Percentiles rank a stretch among this genome's conserved stretches.
Conservation (phyloP, 2,329 filamentous ascomycete species). For the Pyrenochaeta sp. region DNA sequence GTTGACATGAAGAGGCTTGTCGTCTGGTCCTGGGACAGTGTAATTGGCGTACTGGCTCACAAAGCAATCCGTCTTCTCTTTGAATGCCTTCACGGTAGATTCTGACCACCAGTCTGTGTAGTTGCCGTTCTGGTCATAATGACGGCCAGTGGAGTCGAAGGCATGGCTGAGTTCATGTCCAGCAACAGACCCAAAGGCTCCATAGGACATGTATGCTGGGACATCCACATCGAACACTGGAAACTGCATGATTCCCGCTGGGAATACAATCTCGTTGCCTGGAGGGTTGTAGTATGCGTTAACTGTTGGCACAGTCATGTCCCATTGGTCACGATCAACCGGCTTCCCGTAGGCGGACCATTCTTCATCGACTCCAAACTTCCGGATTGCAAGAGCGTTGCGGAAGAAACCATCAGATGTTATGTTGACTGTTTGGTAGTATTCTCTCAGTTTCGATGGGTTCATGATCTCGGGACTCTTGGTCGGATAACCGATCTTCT, state of each 20-base stretch:
- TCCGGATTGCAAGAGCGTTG: slow-evolving; percentile 63
- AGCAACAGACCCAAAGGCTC: slow-evolving; percentile 71
- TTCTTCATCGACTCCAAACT: slow-evolving; percentile 56
- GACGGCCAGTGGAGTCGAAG: slow-evolving; percentile 71
- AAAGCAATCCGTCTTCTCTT: slow-evolving; percentile 69
- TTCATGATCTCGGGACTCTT: slow-evolving; percentile 68
- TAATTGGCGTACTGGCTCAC: slow-evolving; percentile 71
- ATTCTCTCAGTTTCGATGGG: slow-evolving; percentile 61
- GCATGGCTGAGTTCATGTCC: slow-evolving; percentile 75
- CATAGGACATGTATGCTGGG: slow-evolving; percentile 71
- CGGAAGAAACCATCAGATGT: slow-evolving; percentile 62
- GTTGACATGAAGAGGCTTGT: slow-evolving; percentile 66
- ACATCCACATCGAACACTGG: slow-evolving; percentile 70
- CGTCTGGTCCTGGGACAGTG: slow-evolving; percentile 64
- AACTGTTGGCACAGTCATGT: slow-evolving; percentile 63
- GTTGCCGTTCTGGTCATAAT: slow-evolving; percentile 71
- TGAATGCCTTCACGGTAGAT: slow-evolving; percentile 64
- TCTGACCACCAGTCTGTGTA: slow-evolving; percentile 73
- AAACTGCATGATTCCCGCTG: slow-evolving; percentile 72
- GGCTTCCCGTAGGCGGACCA: slow-evolving; percentile 69
- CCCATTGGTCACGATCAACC: slow-evolving; percentile 67
- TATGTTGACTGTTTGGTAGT: slow-evolving; percentile 64
- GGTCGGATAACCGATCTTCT: slow-evolving; percentile 73
- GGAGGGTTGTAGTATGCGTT: slow-evolving; percentile 72
- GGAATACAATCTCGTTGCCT: slow-evolving; percentile 74